phyloP scores from a whole-genome alignment of 2,329 filamentous ascomycete genomes.

The Ophiocordyceps polyrhachis-furcata region DNA sequence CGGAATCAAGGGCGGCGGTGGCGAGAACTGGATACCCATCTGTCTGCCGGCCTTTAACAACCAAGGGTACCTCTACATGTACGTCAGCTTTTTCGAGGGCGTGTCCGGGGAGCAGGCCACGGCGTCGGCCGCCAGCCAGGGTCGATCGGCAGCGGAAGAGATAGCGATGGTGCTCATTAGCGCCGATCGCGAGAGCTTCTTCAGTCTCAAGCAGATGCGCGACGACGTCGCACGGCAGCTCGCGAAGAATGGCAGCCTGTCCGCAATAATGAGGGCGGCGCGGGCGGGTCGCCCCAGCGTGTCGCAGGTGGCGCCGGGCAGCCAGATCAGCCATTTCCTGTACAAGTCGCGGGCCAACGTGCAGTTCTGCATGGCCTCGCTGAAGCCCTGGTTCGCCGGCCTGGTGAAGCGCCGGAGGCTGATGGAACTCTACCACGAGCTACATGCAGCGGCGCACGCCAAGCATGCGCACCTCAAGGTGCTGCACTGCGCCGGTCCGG shows the following conservation, averaged over 20 bases:
- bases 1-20: constrained; percentile 71
- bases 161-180: constrained; percentile 90
- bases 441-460: constrained; percentile 72
- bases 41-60: constrained; percentile 96
- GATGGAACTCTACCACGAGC: constrained; percentile 66
- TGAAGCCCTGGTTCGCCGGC: constrained; percentile 44
- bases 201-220: constrained; percentile 59
- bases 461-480: constrained; percentile 76
- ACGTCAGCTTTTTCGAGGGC: constrained; percentile 78
- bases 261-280: constrained; percentile 54
- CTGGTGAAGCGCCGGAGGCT: constrained; percentile 48
- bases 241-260: constrained; percentile 54
- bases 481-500: constrained; percentile 57
- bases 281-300: constrained; percentile 50
- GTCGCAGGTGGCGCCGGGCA: constrained; percentile 61
- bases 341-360: constrained; percentile 93
- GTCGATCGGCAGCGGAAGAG: constrained; percentile 52
- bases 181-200: constrained; percentile 85
- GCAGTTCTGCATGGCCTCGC: constrained; percentile 83
- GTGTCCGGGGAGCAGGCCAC: constrained; percentile 22
- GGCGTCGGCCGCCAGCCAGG: constrained; percentile 30
- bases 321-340: constrained; percentile 72
- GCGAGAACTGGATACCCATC: constrained; percentile 93
- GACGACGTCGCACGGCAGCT: constrained; percentile 49
- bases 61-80: constrained; percentile 95